A percentile compares a stretch with the other conserved stretches of the same genome.
Conservation (phyloP, 148 eudicot species). For the Linanthus parryae region DNA sequence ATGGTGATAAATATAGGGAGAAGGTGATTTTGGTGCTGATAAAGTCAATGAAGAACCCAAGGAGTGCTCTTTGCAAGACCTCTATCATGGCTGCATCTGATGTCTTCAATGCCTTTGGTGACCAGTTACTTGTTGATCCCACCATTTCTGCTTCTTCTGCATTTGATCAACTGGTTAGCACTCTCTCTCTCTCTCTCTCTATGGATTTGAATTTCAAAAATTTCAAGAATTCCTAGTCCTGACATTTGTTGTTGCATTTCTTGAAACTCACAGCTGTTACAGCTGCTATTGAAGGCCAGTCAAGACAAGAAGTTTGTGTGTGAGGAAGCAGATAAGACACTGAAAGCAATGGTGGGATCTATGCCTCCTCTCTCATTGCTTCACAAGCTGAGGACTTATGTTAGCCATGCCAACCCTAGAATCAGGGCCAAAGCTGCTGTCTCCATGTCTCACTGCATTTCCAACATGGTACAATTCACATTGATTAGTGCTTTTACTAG, state of each 20-base stretch:
- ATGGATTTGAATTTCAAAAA: not conserved
- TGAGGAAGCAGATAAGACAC: slow-evolving; percentile 84
- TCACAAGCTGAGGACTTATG: slow-evolving; percentile 54
- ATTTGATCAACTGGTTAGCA: slow-evolving; percentile 63
- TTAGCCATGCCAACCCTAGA: slow-evolving; percentile 60
- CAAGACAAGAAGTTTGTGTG: slow-evolving; percentile 96
- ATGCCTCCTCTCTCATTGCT: slow-evolving; percentile 67
- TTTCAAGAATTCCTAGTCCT: not conserved
- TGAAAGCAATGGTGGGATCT: slow-evolving; percentile 59
- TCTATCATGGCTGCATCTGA: slow-evolving; percentile 92
- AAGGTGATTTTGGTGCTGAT: slow-evolving; percentile 61
- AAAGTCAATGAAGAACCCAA: slow-evolving; percentile 91
- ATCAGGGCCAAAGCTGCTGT: slow-evolving; percentile 91
- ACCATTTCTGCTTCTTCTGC: slow-evolving; percentile 40
- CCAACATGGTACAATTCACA: slow-evolving; percentile 55
- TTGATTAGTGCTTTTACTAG: no score
- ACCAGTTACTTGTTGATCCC: slow-evolving; percentile 49
- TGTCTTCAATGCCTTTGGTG: slow-evolving; percentile 59
- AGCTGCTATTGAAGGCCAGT: slow-evolving; percentile 78
- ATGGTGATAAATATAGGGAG: slow-evolving; percentile 48
- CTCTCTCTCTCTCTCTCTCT: no score
- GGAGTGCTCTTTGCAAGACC: slow-evolving; percentile 94
- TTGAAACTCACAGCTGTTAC: slow-evolving; percentile 66
- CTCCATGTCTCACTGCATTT: slow-evolving; percentile 63
- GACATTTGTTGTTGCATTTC: not conserved